Conservation (phyloP, 148 eudicot species). For the Cornus suecica region DNA sequence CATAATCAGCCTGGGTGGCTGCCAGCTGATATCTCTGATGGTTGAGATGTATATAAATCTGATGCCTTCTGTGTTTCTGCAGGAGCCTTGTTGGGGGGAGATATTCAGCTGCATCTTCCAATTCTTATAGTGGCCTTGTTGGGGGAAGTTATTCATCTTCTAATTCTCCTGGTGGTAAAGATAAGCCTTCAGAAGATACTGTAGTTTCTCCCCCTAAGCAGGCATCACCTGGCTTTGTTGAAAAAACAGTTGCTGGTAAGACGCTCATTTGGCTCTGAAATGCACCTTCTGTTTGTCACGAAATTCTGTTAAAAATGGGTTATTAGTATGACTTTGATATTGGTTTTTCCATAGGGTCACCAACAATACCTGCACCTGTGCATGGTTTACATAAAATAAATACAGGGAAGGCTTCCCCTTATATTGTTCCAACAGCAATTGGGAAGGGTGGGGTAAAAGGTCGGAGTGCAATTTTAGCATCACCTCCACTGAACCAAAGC, state of each 20-base stretch:
- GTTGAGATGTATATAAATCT: not conserved
- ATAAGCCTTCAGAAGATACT: constrained; percentile 31
- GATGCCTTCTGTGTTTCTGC: not conserved
- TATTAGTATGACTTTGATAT: not conserved
- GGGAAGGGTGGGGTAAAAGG: constrained; percentile 35
- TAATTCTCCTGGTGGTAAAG: constrained; percentile 29
- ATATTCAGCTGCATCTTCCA: constrained; percentile 18
- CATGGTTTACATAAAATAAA: constrained; percentile 24
- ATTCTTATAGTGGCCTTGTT: constrained; percentile 15
- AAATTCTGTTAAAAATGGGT: not conserved
- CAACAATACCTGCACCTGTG: constrained; percentile 20
- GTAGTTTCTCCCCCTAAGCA: constrained; percentile 10
- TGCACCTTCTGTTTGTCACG: not conserved
- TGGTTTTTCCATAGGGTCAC: constrained; percentile 33
- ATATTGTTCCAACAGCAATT: constrained; percentile 16
- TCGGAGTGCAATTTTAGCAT: constrained; percentile 28
- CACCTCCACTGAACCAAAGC: constrained; percentile 36
- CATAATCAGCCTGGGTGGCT: not conserved
- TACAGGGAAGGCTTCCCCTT: constrained; percentile 30
- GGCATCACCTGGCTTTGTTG: constrained; percentile 28
- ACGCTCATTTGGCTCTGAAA: not conserved
- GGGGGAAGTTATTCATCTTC: constrained; percentile 14
- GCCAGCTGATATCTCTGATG: not conserved
- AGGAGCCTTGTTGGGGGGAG: constrained; percentile 19
- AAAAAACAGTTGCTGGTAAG: constrained; percentile 33